phyloP scores from a whole-genome alignment of 805 yeast species.

The Ogataea nonfermentans region DNA sequence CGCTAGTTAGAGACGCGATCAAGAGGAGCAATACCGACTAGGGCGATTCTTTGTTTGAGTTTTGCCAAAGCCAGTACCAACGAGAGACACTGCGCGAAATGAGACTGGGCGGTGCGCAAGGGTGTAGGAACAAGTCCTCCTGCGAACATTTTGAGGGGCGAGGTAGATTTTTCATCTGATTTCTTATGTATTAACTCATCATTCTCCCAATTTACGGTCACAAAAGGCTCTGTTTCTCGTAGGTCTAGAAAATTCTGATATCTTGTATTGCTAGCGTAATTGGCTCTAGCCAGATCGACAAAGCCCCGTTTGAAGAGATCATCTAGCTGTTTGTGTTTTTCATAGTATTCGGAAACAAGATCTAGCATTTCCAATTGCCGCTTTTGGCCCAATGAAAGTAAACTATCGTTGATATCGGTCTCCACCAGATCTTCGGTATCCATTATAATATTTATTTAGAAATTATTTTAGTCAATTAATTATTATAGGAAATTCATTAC shows the following conservation, averaged over 20 bases:
- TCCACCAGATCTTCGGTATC: constrained; percentile 1
- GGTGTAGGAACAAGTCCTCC: constrained; percentile 30
- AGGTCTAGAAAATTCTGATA: constrained; percentile 21
- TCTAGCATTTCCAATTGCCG: constrained; percentile 28
- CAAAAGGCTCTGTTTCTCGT: constrained; percentile 18
- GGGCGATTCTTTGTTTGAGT: constrained; percentile 4
- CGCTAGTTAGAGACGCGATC: constrained; percentile 47
- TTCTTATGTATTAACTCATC: neutral
- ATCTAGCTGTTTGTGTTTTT: constrained; percentile 21
- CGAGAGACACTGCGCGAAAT: constrained; percentile 10
- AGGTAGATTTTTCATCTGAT: neutral
- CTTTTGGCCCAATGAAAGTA: constrained; percentile 4
- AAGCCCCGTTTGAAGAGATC: constrained; percentile 34
- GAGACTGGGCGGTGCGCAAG: constrained; percentile 21
- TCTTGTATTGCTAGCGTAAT: constrained; percentile 31
- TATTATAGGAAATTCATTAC: neutral
- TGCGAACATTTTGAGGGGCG: constrained; percentile 20
- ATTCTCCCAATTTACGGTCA: constrained; percentile 6
- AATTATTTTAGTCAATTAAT: constrained; percentile 1
- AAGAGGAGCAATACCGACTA: constrained; percentile 31
- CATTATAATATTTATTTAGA: neutral
- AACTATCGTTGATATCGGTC: neutral
- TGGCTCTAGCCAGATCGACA: constrained; percentile 43
- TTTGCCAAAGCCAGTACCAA: constrained; percentile 16
- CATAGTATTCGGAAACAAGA: constrained; percentile 36